Base-by-base conservation (phyloP, 176 grass and related monocot species). In the Eragrostis nindensis region DNA sequence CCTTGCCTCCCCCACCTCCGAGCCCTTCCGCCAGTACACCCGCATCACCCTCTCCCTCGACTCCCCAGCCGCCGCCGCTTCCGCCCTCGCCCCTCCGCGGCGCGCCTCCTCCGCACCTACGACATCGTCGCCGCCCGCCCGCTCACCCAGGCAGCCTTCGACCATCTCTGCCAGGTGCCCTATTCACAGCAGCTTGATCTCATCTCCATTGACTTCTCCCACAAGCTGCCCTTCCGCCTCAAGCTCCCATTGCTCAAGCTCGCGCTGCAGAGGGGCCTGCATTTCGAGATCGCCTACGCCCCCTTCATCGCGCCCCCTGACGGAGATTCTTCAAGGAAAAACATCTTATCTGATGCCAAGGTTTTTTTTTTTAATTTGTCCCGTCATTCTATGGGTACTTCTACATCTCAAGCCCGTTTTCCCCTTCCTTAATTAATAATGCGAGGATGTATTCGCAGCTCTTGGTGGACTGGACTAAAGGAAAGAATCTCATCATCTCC, bases 401-500 rank as follows among this genome's bases (percentile, higher is more conserved):
- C 4, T 36, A 36, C 32, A 47, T 47, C 46, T 47, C 46, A 47
- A 55, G 21, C 32, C 32, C 32, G 1, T 36, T 36, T 36, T 36
- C 32, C 32, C 32, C 32, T 36, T 36, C 32, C 32, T 36, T 36
- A 36, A 36, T 36, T 36, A n/a, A n/a, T n/a, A n/a, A n/a, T n/a
- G n/a, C n/a, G n/a, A n/a, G n/a, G n/a, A n/a, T n/a, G n/a, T 57
- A 25, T 62, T 32, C 60, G 16, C 14, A 63, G 60, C 60, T 98
- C 56, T 73, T 98, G 45, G 86, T 83, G 32, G 92, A 91, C 13
- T 94, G 90, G 92, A 98, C 88, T 18, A 84, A 82, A 86, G 92
- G 95, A 61, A 98, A 94, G 29, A 94, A 93, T 85, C 74, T 98
- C 76, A 89, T 98, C 52, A 80, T 98, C 39, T 92, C 92, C 73